Conservation (phyloP, 257 asterid species). For the Echites panduratus region DNA sequence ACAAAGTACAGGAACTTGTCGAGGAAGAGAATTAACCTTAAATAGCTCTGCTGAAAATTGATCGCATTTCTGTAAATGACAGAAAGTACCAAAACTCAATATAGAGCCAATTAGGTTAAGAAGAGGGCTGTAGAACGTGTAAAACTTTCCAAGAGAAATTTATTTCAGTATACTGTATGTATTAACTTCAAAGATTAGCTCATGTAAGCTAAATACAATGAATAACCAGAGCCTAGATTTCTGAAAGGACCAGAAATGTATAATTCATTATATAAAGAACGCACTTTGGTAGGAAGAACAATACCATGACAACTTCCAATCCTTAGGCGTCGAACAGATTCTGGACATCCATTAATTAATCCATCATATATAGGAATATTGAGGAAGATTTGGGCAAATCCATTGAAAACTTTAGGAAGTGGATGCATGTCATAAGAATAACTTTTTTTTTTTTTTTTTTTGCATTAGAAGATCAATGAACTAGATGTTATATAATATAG, state of each 20-base stretch:
- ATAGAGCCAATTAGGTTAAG: not conserved
- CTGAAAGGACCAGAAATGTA: not conserved
- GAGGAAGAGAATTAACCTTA: conserved; percentile 34
- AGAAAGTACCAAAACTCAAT: conserved; percentile 10
- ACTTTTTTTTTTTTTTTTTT: too few relatives aligned
- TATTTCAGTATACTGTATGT: not conserved
- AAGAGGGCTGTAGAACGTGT: not conserved
- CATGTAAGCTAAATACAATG: not conserved
- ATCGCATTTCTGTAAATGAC: conserved; percentile 72
- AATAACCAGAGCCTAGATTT: not conserved
- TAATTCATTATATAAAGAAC: not conserved
- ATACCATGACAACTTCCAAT: not conserved
- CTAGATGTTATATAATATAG: not conserved
- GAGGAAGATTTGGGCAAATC: not conserved
- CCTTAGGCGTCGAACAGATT: not conserved
- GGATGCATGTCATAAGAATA: not conserved
- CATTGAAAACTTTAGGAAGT: not conserved
- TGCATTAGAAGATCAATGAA: not conserved
- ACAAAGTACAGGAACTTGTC: conserved; percentile 65
- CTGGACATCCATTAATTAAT: not conserved
- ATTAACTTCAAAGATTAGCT: not conserved
- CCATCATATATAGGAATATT: not conserved
- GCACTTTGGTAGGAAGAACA: not conserved
- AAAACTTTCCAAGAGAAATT: not conserved
- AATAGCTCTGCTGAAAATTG: conserved; percentile 71